Evolutionary conservation across 805 yeast genomes (phyloP), one percentile per base, ranked within the genome.

Genomic region (Lipomyces spencermartinsiae): DNA sequence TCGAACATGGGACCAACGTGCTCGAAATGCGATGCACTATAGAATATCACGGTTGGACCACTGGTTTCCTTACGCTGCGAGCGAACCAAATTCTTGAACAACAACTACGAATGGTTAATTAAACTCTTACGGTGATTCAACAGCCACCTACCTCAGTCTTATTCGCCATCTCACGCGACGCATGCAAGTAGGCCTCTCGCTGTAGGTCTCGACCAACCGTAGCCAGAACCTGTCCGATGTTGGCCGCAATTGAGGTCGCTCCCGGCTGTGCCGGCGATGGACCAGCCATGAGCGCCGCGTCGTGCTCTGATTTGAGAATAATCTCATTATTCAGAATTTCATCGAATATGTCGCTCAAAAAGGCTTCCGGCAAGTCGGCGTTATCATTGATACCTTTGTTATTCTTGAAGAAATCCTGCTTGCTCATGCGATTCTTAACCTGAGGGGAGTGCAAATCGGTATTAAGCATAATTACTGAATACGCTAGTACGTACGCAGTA

Each of bases 1-100:
- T 94, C 97, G 80, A 95, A 94, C 76, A 96, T 91, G 0, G 98
- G 93, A 76, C 86, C 89, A 16, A 94, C 97, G 76, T 94, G 97
- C 73, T 92, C 96, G 16, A 91, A 86, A 75, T 91, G 94, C 1
- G 93, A 86, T 0, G 98, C 98, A 22, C 89, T 86, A 78, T 92
- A 91, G 76, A 88, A 93, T 0, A 86, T 83, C 80, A 29, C 82
- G 84, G 62, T 79, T 81, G 16, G 78, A 34, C 60, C 69, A 29
- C 64, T 65, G 39, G 60, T 53, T 31, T 61, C 66, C 61, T 62
- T 66, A 14, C 70, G 65, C 55, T 70, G 73, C 12, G 66, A 61
- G 16, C 70, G 63, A 9, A 64, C 68, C 54, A 70, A 54, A 35
- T 69, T 64, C 49, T 67, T 63, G 59, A 65, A 65, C 19, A 68